phyloP scores from a whole-genome alignment of 2,329 filamentous ascomycete genomes.

The Fusarium heterosporum region DNA sequence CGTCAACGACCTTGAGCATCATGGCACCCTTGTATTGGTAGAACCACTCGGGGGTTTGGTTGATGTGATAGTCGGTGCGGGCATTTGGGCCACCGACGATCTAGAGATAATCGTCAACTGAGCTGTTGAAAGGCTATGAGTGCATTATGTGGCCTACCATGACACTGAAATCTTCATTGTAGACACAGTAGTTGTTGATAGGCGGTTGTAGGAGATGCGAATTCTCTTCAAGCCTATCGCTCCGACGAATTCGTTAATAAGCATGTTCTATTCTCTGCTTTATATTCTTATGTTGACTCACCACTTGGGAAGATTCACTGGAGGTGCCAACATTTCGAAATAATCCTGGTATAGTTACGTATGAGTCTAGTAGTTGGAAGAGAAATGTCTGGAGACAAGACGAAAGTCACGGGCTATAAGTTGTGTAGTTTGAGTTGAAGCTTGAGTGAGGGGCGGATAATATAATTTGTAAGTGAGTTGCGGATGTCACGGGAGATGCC shows the following conservation, averaged over 20 bases:
- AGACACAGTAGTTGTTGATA: slow-evolving; percentile 97
- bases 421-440: not conserved
- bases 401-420: not conserved
- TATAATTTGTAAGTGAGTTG: slow-evolving; percentile 30
- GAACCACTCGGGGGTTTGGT: slow-evolving; percentile 96
- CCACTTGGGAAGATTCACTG: slow-evolving; percentile 70
- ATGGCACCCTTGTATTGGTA: slow-evolving; percentile 95
- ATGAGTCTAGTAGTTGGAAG: not conserved
- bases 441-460: slow-evolving; percentile 27
- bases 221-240: slow-evolving; percentile 85
- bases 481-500: slow-evolving; percentile 30
- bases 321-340: slow-evolving; percentile 59
- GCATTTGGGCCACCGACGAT: slow-evolving; percentile 97
- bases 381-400: not conserved
- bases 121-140: not conserved
- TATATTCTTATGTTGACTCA: slow-evolving; percentile 51
- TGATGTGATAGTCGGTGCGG: slow-evolving; percentile 98
- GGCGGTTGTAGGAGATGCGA: slow-evolving; percentile 92
- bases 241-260: slow-evolving; percentile 21
- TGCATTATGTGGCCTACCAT: slow-evolving; percentile 66
- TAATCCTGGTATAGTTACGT: not conserved
- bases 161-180: slow-evolving; percentile 84
- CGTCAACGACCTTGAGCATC: slow-evolving; percentile 91
- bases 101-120: slow-evolving; percentile 52
- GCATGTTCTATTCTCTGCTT: not conserved